phyloP scores from a whole-genome alignment of 129 eudicot species.

The Apium graveolens region DNA sequence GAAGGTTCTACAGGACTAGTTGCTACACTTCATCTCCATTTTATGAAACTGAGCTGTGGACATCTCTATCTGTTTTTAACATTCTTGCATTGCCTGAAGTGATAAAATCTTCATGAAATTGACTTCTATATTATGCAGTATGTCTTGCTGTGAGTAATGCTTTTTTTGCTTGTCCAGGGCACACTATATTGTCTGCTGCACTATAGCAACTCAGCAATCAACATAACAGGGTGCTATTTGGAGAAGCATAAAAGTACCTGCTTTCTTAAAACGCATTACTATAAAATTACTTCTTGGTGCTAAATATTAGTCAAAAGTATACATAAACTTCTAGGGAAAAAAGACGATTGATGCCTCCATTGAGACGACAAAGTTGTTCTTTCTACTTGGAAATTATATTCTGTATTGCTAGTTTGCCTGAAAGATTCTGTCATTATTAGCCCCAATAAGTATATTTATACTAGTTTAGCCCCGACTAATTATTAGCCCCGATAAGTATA shows the following conservation, averaged over 20 bases:
- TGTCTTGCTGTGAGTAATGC: background rate
- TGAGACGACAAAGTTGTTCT: constrained; percentile 36
- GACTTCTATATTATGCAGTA: background rate
- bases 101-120: background rate
- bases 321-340: constrained; percentile 3
- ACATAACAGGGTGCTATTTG: constrained; percentile 21
- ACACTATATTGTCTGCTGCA: background rate
- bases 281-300: constrained; percentile 28
- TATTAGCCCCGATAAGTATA: too few species aligned
- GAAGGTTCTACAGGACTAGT: background rate
- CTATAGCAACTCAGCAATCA: background rate
- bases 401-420: constrained; percentile 5
- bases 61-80: background rate
- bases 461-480: too few species aligned
- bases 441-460: too few species aligned
- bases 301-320: constrained; percentile 14
- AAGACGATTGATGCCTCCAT: constrained; percentile 23
- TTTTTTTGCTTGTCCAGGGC: background rate
- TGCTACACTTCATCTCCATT: background rate
- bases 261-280: constrained; percentile 39
- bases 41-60: background rate
- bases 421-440: constrained; percentile 27
- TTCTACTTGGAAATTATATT: constrained; percentile 18
- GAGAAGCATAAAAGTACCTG: constrained; percentile 28
- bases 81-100: background rate